Base-by-base conservation (phyloP, 805 yeast species). In the Candida glaebosa region DNA sequence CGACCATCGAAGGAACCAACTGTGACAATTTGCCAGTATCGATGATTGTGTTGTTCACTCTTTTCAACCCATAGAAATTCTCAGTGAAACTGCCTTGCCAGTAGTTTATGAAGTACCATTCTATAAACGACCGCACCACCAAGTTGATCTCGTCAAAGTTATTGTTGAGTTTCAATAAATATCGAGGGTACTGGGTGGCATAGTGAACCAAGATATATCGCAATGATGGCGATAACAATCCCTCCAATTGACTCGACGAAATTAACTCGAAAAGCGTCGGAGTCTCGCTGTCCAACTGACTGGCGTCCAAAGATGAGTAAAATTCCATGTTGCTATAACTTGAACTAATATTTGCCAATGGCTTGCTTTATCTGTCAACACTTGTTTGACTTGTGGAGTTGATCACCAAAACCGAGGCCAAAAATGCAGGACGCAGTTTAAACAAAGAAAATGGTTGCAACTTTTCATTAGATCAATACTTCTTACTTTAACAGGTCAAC, bases 21-120 rank as follows among this genome's bases (percentile, higher is more conserved):
- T 55, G 75, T 12, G 61, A 61, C 42, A 69, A 47, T 42, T 60
- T 68, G 19, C 60, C 46, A 32, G 56, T 49, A 40, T 63, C 59
- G 14, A 67, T 51, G 3, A 65, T 66, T 0, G 71, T 66, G 39
- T 55, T 60, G 42, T 63, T 64, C 20, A 76, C 75, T 37, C 95
- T 69, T 55, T 88, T 88, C 48, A 91, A 63, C 2, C 97, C 98
- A 56, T 91, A 91, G 57, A 91, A 91, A 56, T 86, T 85, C 59
- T 91, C 97, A 0, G 95, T 87, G 54, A 91, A 87, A 2, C 93
- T 79, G 0, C 95, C 79, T 53, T 87, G 90, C 87, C 93, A 86
- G 37, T 71, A 69, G 39, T 67, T 75, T 37, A 91, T 60, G 50
- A 82, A 86, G 46, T 76, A 73, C 69, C 80, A 80, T 59, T 93